Evolutionary conservation across 257 asterid species (phyloP), one percentile per base, ranked within the genome.

Genomic region (Przewalskia tangutica): DNA sequence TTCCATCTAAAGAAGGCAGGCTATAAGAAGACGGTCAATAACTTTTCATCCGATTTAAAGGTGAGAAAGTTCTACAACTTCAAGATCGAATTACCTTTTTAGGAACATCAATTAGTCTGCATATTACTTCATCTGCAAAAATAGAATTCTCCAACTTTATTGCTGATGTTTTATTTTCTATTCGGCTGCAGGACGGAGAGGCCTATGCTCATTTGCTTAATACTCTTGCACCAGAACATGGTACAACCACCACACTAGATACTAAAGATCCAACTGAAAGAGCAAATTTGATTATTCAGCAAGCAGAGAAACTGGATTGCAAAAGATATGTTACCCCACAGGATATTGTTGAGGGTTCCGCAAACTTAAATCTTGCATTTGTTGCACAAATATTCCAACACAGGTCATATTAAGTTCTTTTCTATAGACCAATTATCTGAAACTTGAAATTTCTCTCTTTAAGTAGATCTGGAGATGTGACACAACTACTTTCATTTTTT

Each of bases 331-430:
- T 94, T 66, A 90, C 95, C 82, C 89, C 99, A 42, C 90, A 90
- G 85, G 99, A 95, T 85, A 95, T 95, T 16, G 97, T 92, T 9
- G 98, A 95, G 82, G 98, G 99, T 73, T 91, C 97, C 3, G 12
- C 97, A 68, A 95, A 95, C 81, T 81, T 95, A 75, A 95, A 95
- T 89, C 96, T 95, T 70, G 99, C 97, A n/a, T 95, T 95, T 85
- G 98, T 95, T 23, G 99, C 99, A 46, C 98, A 95, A 81, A 92
- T 93, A 88, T 95, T 95, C 88, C 98, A 95, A 82, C 89, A 95
- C 83, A 93, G 98, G 99, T 93, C 56, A 71, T 82, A 50, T 27
- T 50, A 23, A 23, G 62, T 0, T 23, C 46, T 75, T 75, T 50
- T 50, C 62, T 42, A 48, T 20, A 3, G 40, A 71, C 59, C 56